Base-by-base conservation (phyloP, 495 filamentous ascomycete species). In the Apiosordaria backusii region DNA sequence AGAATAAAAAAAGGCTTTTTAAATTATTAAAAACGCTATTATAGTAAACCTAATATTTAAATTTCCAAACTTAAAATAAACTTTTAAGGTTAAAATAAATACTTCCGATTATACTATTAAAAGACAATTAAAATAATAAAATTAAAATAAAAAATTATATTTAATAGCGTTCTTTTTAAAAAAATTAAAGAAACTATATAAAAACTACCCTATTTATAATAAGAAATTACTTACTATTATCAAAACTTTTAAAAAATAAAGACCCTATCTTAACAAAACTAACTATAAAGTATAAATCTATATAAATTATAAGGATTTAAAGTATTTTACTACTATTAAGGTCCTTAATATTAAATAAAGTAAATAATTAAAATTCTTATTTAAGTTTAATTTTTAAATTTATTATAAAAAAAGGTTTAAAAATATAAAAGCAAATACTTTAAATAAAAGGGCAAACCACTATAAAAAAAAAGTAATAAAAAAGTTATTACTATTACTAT, bases 161-260 rank as follows among this genome's bases (percentile, higher is more conserved):
- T 59, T 59, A 59, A 59, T 25, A 22, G 15, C 18, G 4, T 25
- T 59, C 5, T 59, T 18, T 25, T 19, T 59, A 25, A 59, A 19
- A 57, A 57, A 57, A 57, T n/a, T n/a, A n/a, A n/a, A n/a, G n/a
- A n/a, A n/a, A n/a, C n/a, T n/a, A n/a, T n/a, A n/a, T n/a, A n/a
- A n/a, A n/a, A n/a, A n/a, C n/a, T n/a, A n/a, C n/a, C n/a, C n/a
- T n/a, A n/a, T n/a, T n/a, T n/a, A n/a, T n/a, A n/a, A n/a, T n/a
- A n/a, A n/a, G n/a, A n/a, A 57, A 9, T 57, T 57, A 57, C 9
- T 57, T 7, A 19, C 21, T 57, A 57, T 57, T 57, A 57, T 57
- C 21, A 57, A 57, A 9, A 16, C 21, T 5, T 59, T 59, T 7
- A 24, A 59, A 21, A 6, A 59, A 26, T 25, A 59, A 59, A 59